A percentile compares a stretch with the other conserved stretches of the same genome.
These are phyloP conservation scores for Beauveria asiatica DNA, from an alignment of 2,329 filamentous ascomycete genomes.

Conservation along the genomic window DNA sequence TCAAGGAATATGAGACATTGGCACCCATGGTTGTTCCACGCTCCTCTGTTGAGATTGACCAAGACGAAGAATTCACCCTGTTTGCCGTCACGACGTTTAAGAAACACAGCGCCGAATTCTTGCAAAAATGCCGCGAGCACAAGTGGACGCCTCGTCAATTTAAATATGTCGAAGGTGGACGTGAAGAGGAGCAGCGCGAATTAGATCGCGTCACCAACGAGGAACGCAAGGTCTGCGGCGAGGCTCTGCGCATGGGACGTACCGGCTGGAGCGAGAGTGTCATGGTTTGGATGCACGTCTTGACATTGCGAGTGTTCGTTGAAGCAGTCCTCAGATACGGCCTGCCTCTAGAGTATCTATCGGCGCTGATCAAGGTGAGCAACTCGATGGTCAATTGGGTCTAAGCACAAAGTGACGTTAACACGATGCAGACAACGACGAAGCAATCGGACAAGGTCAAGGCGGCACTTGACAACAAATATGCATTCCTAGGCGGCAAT, in stretches of 20 bases:
- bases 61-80: conserved; percentile 83
- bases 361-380: conserved; percentile 73
- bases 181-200: conserved; percentile 82
- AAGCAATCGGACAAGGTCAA: conserved; percentile 76
- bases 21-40: conserved; percentile 89
- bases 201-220: conserved; percentile 73
- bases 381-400: background rate
- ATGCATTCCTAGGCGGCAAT: conserved; percentile 89
- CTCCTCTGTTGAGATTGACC: conserved; percentile 68
- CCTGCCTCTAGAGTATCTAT: conserved; percentile 81
- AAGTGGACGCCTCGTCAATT: conserved; percentile 94
- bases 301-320: conserved; percentile 88
- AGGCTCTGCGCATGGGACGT: conserved; percentile 75
- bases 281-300: conserved; percentile 91
- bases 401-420: background rate
- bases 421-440: conserved; percentile 56
- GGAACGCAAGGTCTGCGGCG: conserved; percentile 86
- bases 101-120: conserved; percentile 78
- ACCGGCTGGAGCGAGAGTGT: conserved; percentile 95
- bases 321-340: conserved; percentile 97
- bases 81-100: conserved; percentile 91
- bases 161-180: conserved; percentile 83
- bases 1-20: conserved; percentile 81
- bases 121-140: conserved; percentile 84
- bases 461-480: conserved; percentile 69